phyloP scores from a whole-genome alignment of 2,329 filamentous ascomycete genomes.

The Exophiala mesophila region DNA sequence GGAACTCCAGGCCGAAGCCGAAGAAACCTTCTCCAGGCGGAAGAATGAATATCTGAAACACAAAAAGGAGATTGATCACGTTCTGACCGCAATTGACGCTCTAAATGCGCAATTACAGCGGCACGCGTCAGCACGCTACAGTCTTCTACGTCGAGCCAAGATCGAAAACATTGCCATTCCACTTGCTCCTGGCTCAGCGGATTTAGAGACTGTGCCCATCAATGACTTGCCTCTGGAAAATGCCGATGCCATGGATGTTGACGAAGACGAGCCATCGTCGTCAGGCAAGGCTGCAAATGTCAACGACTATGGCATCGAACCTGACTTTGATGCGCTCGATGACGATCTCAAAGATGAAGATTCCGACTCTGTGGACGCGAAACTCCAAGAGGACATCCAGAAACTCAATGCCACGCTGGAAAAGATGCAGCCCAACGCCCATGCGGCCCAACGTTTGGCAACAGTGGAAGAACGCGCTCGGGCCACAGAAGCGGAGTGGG shows the following conservation, averaged over 20 bases:
- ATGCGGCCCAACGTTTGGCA: slow-evolving; percentile 85
- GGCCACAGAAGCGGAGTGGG: slow-evolving; percentile 82
- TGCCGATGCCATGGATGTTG: slow-evolving; percentile 87
- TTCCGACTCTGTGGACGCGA: slow-evolving; percentile 66
- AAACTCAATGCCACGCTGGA: slow-evolving; percentile 74
- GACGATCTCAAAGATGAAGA: slow-evolving; percentile 78
- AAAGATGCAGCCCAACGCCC: slow-evolving; percentile 95
- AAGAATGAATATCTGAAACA: slow-evolving; percentile 76
- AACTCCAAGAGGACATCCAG: slow-evolving; percentile 71
- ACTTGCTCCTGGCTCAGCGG: slow-evolving; percentile 63
- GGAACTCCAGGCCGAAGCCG: slow-evolving; percentile 62
- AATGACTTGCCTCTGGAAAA: slow-evolving; percentile 75
- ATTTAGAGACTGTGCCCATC: slow-evolving; percentile 77
- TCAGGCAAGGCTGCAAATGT: slow-evolving; percentile 57
- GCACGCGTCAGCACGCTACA: slow-evolving; percentile 77
- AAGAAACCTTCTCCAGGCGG: slow-evolving; percentile 70
- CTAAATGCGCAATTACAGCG: slow-evolving; percentile 85
- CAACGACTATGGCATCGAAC: slow-evolving; percentile 77
- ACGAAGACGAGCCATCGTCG: slow-evolving; percentile 53
- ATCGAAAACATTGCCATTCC: slow-evolving; percentile 90
- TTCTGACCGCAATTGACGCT: slow-evolving; percentile 67
- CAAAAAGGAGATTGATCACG: slow-evolving; percentile 74
- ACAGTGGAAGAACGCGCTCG: slow-evolving; percentile 78
- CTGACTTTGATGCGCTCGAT: slow-evolving; percentile 77
- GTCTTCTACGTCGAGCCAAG: slow-evolving; percentile 79